Conservation (phyloP, 75 land plant genomes). For the Picea glauca region DNA sequence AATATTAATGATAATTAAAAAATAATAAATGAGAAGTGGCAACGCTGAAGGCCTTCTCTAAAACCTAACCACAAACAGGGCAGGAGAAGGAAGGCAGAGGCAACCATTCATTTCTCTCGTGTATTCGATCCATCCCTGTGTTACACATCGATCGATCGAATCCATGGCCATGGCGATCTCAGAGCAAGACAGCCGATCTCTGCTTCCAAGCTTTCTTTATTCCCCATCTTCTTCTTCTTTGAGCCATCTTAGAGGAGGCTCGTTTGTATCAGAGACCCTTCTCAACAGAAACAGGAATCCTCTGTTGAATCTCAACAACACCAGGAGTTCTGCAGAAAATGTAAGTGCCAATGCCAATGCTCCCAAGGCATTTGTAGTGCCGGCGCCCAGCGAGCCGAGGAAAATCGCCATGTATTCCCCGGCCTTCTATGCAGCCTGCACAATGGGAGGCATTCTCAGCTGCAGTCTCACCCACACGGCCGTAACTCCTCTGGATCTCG, state of each 20-base stretch:
- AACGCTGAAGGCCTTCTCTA: no score
- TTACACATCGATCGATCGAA: no score
- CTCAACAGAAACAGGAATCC: not conserved
- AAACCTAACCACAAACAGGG: no score
- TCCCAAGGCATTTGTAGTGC: slow-evolving; percentile 25
- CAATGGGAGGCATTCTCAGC: slow-evolving; percentile 31
- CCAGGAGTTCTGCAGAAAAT: not conserved
- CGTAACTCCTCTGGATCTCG: slow-evolving; percentile 37
- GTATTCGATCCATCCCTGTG: no score
- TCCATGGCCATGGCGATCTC: not conserved
- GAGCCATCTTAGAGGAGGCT: not conserved
- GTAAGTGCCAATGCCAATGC: not conserved
- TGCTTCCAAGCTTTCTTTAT: slow-evolving; percentile 30
- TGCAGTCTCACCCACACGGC: slow-evolving; percentile 36
- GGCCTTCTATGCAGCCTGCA: slow-evolving; percentile 24
- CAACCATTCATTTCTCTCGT: no score
- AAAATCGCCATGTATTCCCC: slow-evolving; percentile 31
- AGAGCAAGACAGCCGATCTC: slow-evolving; percentile 11
- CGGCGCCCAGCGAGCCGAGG: slow-evolving; percentile 44
- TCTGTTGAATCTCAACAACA: not conserved
- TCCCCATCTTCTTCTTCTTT: slow-evolving; percentile 5
- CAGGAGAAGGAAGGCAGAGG: no score
- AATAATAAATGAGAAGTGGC: no score
- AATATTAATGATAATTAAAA: no score
- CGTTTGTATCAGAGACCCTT: not conserved